phyloP scores from a whole-genome alignment of 768 basidiomycete genomes.

The Lentinus tigrinus region DNA sequence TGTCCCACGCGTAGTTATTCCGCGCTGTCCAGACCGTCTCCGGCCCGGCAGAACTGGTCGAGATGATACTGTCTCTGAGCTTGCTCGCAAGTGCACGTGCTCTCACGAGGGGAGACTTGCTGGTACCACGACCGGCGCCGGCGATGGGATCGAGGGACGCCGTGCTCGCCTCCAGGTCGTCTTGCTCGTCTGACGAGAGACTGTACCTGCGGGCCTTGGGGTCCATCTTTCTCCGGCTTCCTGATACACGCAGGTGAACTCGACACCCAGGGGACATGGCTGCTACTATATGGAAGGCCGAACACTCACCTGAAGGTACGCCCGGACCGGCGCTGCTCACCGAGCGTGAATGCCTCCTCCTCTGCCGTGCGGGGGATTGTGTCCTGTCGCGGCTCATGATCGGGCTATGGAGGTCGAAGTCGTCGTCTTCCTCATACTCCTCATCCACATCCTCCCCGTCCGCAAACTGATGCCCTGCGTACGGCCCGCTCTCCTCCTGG shows the following conservation, averaged over 20 bases:
- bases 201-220: slow-evolving; percentile 10
- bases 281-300: too few species aligned
- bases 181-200: slow-evolving; percentile 37
- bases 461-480: slow-evolving; percentile 51
- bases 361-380: slow-evolving; percentile 14
- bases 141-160: slow-evolving; percentile 29
- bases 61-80: slow-evolving; percentile 48
- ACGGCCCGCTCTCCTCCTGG: slow-evolving; percentile 61
- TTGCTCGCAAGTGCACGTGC: slow-evolving; percentile 44
- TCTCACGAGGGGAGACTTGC: slow-evolving; percentile 35
- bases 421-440: slow-evolving; percentile 58
- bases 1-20: slow-evolving; percentile 80
- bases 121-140: slow-evolving; percentile 19
- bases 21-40: slow-evolving; percentile 75
- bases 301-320: slow-evolving; percentile 15
- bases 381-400: slow-evolving; percentile 36
- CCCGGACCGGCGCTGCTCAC: slow-evolving; percentile 11
- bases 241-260: slow-evolving; percentile 6
- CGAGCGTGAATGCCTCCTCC: slow-evolving; percentile 18
- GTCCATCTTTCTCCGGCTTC: slow-evolving; percentile 18
- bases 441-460: slow-evolving; percentile 59
- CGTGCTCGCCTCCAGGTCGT: slow-evolving; percentile 41
- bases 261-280: too few species aligned
- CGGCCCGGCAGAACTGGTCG: slow-evolving; percentile 28
- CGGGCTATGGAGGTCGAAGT: slow-evolving; percentile 29